Base-by-base conservation (phyloP, 177 flowering plant species). In the Vitis hybrid region DNA sequence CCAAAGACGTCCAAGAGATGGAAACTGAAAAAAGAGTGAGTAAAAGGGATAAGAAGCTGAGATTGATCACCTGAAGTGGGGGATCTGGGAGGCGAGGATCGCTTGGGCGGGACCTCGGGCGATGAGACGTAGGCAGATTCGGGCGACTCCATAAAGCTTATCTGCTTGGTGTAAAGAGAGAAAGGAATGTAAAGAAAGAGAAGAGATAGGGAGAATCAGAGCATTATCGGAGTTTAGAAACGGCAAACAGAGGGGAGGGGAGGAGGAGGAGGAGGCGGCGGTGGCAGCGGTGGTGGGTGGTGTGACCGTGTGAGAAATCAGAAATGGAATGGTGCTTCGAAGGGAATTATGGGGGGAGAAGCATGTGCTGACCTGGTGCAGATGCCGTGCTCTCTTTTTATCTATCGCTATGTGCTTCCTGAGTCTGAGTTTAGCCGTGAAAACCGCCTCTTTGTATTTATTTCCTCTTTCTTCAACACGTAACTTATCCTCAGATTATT, bases 121-220 rank as follows among this genome's bases (percentile, higher is more conserved):
- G 83, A 80, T 3, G 86, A 78, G 2, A 73, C 82, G 77, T 78
- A 80, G 1, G 82, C 73, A 4, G 83, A 78, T 61, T 81, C 84
- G n/a, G 77, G 76, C 13, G 86, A 73, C 61, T 81, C 86, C 86
- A 83, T 83, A 12, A 14, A 18, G 45, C 7, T 48, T 18, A 12
- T 55, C 16, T 39, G 14, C 48, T 14, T 18, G 3, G 22, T 19
- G 15, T 16, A n/a, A 5, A 61, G n/a, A 61, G 39, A 52, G 57
- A 67, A 22, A 65, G 7, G 8, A 15, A 33, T 20, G 10, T 1
- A 1, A 19, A 52, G 19, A 9, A 29, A 61, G 15, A 33, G 51
- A 2, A 60, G 8, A 45, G 18, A 13, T 3, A 12, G 9, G 12
- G 18, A 39, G 45, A 39, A 39, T 39, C 45, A 39, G 45, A 39